Evolutionary conservation across 371 early-diverging fungal genomes (phyloP).

Genomic region (Mortierella sp.): DNA sequence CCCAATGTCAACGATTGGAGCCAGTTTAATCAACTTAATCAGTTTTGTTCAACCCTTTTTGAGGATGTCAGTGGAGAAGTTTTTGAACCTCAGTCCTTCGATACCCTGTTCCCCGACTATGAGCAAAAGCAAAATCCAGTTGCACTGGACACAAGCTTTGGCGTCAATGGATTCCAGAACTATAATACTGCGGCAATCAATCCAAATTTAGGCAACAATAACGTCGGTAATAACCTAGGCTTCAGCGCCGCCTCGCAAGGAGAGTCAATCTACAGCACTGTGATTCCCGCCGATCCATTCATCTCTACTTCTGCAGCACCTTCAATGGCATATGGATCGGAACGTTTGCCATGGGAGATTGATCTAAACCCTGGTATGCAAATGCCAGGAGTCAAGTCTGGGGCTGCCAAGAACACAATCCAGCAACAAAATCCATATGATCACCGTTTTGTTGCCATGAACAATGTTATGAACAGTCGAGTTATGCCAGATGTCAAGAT

Average conservation of each 20-base stretch:
- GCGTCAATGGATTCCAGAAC: slow-evolving; percentile 12
- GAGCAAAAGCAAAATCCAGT: slow-evolving; percentile 43
- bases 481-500: slow-evolving; percentile 21
- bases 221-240: slow-evolving; percentile 1
- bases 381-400: slow-evolving; percentile 23
- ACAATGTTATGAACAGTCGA: slow-evolving; percentile 9
- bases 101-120: slow-evolving; percentile 42
- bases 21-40: slow-evolving; percentile 59
- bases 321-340: slow-evolving; percentile 16
- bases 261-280: slow-evolving; percentile 38
- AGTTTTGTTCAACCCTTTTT: slow-evolving; percentile 41
- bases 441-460: background rate
- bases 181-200: slow-evolving; percentile 14
- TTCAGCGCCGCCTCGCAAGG: slow-evolving; percentile 2
- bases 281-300: slow-evolving; percentile 35
- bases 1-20: slow-evolving; percentile 63
- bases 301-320: slow-evolving; percentile 6
- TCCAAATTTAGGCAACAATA: background rate
- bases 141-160: slow-evolving; percentile 22
- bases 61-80: slow-evolving; percentile 54
- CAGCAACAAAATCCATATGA: slow-evolving; percentile 29
- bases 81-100: slow-evolving; percentile 40
- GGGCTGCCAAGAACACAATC: slow-evolving; percentile 17
- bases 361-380: background rate
- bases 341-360: slow-evolving; percentile 23